Evolutionary conservation across 768 basidiomycete genomes (phyloP), one percentile per base, ranked within the genome.

Genomic region (Daedaleopsis sinensis): DNA sequence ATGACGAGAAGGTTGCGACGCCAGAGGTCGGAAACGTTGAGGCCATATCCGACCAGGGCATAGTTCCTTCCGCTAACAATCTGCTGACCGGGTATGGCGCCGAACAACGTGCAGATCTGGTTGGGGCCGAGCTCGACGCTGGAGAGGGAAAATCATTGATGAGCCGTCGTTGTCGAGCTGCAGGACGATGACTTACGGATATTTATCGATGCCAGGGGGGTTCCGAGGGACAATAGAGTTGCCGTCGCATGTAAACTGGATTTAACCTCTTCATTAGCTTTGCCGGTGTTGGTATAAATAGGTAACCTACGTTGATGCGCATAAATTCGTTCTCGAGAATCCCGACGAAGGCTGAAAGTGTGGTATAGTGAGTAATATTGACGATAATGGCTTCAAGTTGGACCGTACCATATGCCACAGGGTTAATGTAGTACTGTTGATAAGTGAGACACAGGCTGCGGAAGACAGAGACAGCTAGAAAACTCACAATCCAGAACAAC

Each of bases 311-410:
- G 19, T 81, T 72, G 38, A 86, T 84, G 18, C 85, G 84, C 78
- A 80, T 84, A 74, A 94, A 94, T 72, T 96, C 94, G 72, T 95
- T 95, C 73, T 90, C 86, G 87, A 96, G 90, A 39, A 83, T 77
- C 2, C 84, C 86, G 65, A 89, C 84, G 82, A 90, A 94, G 0
- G 85, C 86, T 87, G 58, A 23, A 57, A n/a, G 9, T 44, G 1
- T 46, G 10, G 24, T 52, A 24, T 55, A 42, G 52, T 42, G 50
- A 42, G 53, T 18, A 43, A 16, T 46, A 24, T 37, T 7, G 57
- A 18, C 11, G 23, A 18, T 19, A 38, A 18, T 13, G 27, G 27
- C 15, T 21, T 12, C 24, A 6, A 23, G 11, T 19, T 12, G 1
- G 24, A 11, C 61, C 77, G 58, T 69, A 84, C 83, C 86, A 75